Evolutionary conservation across 768 basidiomycete genomes (phyloP), one percentile per base, ranked within the genome.

Genomic region (Myochromella boudieri): DNA sequence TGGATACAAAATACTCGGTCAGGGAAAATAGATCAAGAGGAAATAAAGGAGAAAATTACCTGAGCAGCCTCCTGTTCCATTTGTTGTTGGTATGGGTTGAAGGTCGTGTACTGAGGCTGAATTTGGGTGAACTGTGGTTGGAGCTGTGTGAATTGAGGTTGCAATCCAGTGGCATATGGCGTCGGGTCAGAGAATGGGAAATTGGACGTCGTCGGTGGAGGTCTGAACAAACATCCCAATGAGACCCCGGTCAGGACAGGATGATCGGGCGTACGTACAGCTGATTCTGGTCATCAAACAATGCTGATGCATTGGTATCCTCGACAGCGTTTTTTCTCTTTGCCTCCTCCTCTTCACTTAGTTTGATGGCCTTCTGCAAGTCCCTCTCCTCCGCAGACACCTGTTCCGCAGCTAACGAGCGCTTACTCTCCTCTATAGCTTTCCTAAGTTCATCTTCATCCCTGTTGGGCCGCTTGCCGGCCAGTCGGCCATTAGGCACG

Each of bases 31-130:
- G 71, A 44, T 77, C 71, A 25, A 67, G 17, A 24, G 31, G 15
- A 44, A 29, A 32, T 26, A n/a, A 22, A 6, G 3, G 37, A 42
- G 15, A 21, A 12, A 46, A 5, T 6, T 38, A 68, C 79, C 70
- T 89, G 89, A 58, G 84, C 79, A 12, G 85, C 85, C 65, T 95
- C 92, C 57, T 95, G 92, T 58, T 95, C 88, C 37, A 87, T 82
- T 61, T 95, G 95, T 63, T 94, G 92, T 60, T 91, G 89, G 53
- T 91, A 93, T 0, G 91, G 91, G 65, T 98, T 98, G 76, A 92
- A 97, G 1, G 89, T 84, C 6, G 91, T 93, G 64, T 88, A 91
- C 58, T 95, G 93, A 0, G 89, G 88, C 55, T 87, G 87, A 36
- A 92, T 58, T 10, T 76, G 69, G 1, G 87, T 88, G 60, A 77